Base-by-base conservation (phyloP, 2,329 filamentous ascomycete genomes). In the Alternaria dauci region DNA sequence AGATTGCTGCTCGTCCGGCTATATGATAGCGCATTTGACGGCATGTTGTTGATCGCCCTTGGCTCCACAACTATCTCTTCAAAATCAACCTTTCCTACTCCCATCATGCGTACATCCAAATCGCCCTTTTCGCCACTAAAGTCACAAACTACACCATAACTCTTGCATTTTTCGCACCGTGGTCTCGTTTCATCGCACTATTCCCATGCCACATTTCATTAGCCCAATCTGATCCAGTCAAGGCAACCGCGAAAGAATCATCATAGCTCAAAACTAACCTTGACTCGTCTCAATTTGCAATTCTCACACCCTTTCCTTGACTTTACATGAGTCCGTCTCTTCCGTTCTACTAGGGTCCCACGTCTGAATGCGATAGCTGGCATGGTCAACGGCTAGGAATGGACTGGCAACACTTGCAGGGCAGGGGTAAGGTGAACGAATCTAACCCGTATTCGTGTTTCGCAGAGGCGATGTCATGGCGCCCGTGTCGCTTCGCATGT, bases 141-240 rank as follows among this genome's bases (percentile, higher is more conserved):
- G 57, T 80, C 80, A 72, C 85, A 87, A 8, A 78, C 72, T 4
- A 85, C 82, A 16, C 83, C 80, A 53, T 80, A 85, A 2, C 76
- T 66, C 11, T 73, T 50, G 66, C 86, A 88, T 58, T 81, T 83
- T 34, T 76, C 73, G 66, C 85, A 88, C 1, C 70, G 63, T 0
- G 85, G 86, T 41, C 78, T 82, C 3, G 67, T 64, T 67, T 87
- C 85, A 66, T 88, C 86, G 62, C 86, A 88, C 84, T 86, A 53
- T 38, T 20, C 20, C 28, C 18, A 46, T n/a, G n/a, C 4, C n/a
- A 30, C 16, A 26, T 11, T 9, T 2, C 34, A 28, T 52, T 25
- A 41, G 34, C n/a, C 11, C 8, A 36, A 4, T 18, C 25, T 25
- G 4, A 6, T 9, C 32, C 20, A 70, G 57, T 41, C 41, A n/a